Conservation (phyloP, 1,284 basidiomycete genomes). For the Volvariella surrecta region DNA sequence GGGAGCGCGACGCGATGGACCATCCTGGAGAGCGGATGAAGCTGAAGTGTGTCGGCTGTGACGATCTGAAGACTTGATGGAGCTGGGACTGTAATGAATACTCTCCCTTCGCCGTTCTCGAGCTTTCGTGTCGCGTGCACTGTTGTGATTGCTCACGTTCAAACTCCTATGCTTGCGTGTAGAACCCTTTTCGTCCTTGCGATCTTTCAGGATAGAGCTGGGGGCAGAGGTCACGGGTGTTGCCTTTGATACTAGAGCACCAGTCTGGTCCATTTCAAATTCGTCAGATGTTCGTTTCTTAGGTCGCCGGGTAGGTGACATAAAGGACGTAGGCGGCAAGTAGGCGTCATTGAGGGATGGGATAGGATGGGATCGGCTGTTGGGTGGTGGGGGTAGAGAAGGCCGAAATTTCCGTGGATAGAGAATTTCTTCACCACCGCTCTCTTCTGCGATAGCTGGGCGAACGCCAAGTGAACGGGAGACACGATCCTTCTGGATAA, state of each 20-base stretch:
- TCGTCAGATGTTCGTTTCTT: constrained; percentile 77
- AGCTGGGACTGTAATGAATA: constrained; percentile 28
- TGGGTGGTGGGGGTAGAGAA: constrained; percentile 18
- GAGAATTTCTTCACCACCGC: constrained; percentile 75
- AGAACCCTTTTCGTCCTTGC: constrained; percentile 43
- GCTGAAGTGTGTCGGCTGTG: constrained; percentile 61
- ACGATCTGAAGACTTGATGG: constrained; percentile 36
- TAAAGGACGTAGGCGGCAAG: constrained; percentile 63
- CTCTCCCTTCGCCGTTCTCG: constrained; percentile 65
- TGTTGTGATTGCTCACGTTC: constrained; percentile 39
- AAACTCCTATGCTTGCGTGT: constrained; percentile 68
- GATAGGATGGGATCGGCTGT: constrained; percentile 10
- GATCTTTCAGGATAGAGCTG: constrained; percentile 28
- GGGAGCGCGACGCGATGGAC: constrained; percentile 46
- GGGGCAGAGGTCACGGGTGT: constrained; percentile 14
- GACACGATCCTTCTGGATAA: constrained; percentile 5
- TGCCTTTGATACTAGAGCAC: constrained; percentile 47
- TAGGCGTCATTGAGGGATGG: constrained; percentile 19
- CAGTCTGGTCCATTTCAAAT: constrained; percentile 69
- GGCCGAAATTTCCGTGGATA: constrained; percentile 58
- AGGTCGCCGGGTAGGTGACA: constrained; percentile 42
- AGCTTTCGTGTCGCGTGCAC: constrained; percentile 35
- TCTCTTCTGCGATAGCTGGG: constrained; percentile 67
- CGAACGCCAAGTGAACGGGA: constrained; percentile 43
- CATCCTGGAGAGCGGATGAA: constrained; percentile 51